Conservation (phyloP, 139 green algal genomes). For the Micractinium sp. region DNA sequence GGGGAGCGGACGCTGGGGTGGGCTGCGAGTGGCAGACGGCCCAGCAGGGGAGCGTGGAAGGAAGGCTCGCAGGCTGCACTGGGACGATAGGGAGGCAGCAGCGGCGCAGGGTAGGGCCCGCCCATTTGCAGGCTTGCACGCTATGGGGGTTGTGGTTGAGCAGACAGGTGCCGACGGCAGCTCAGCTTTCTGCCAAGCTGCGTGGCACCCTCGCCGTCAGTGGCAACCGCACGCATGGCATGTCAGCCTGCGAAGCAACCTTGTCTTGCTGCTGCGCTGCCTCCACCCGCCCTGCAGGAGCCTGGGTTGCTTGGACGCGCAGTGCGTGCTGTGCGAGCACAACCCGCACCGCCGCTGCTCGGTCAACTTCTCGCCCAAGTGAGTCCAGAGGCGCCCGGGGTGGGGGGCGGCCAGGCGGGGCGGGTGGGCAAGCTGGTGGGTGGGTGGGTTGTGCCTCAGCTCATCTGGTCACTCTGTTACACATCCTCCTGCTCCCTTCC, state of each 20-base stretch:
- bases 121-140: neutral
- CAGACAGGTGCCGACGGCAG: too few species aligned
- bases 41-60: neutral
- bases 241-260: too few species aligned
- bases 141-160: neutral
- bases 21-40: neutral
- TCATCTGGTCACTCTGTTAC: too few species aligned
- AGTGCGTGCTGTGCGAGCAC: slow-evolving; percentile 90
- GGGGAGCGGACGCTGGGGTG: neutral
- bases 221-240: too few species aligned
- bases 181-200: too few species aligned
- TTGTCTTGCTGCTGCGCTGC: too few species aligned
- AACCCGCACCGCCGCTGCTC: slow-evolving; percentile 85
- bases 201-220: too few species aligned
- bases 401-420: too few species aligned
- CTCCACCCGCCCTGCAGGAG: slow-evolving; percentile 54
- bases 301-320: slow-evolving; percentile 83
- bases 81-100: neutral
- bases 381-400: neutral
- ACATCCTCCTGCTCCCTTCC: neutral
- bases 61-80: neutral
- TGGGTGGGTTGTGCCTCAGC: too few species aligned
- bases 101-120: neutral
- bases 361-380: slow-evolving; percentile 73
- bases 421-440: too few species aligned